A percentile compares a stretch with the other conserved stretches of the same genome.
These are phyloP conservation scores for Colletotrichum simmondsii DNA, from an alignment of 2,329 filamentous ascomycete species.

Conservation along the genomic window DNA sequence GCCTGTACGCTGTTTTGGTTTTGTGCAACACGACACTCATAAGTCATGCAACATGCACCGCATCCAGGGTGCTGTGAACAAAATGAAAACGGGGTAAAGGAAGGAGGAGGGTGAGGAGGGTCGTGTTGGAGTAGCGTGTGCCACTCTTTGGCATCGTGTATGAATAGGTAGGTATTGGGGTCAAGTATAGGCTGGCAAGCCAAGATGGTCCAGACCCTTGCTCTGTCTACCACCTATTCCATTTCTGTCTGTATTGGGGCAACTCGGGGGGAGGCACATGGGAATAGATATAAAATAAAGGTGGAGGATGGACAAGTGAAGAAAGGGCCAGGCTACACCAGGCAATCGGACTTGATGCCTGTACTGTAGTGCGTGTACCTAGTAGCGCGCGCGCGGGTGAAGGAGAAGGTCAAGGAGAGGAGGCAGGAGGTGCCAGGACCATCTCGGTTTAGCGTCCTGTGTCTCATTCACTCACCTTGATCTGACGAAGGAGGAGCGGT, in stretches of 20 bases:
- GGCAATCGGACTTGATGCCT: neutral
- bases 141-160: constrained; percentile 25
- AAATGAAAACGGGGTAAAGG: neutral
- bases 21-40: constrained; percentile 16
- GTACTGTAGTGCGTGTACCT: neutral
- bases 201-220: constrained; percentile 28
- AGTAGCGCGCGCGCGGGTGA: neutral
- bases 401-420: constrained; percentile 1
- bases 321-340: neutral
- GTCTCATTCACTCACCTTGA: constrained; percentile 25
- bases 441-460: constrained; percentile 11
- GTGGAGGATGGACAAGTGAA: constrained; percentile 10
- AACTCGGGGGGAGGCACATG: neutral
- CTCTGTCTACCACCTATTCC: neutral
- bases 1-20: neutral
- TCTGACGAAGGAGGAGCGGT: constrained; percentile 17
- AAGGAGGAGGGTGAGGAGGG: neutral
- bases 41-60: constrained; percentile 14
- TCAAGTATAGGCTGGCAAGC: neutral
- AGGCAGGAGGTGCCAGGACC: constrained; percentile 13
- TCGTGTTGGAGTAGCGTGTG: neutral
- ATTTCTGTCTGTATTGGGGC: constrained; percentile 2
- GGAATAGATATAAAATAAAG: neutral
- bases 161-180: neutral
- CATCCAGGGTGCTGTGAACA: constrained; percentile 5